Evolutionary conservation across 169 alveolate species (phyloP).

Genomic region (Cryptosporidium baileyi): DNA sequence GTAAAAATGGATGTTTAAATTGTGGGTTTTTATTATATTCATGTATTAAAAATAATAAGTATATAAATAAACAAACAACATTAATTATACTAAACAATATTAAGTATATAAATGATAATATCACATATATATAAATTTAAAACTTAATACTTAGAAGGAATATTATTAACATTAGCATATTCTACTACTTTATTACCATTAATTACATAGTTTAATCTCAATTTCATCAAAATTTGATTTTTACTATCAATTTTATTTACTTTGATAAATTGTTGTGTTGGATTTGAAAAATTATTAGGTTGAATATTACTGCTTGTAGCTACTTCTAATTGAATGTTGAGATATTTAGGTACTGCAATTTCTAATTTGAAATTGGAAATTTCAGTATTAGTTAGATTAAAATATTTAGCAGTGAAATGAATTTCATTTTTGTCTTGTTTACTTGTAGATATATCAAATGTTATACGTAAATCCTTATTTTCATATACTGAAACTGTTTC

Average conservation of each 20-base stretch:
- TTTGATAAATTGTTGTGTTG: constrained; percentile 32
- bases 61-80: constrained; percentile 32
- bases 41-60: constrained; percentile 42
- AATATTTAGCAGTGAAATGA: constrained; percentile 28
- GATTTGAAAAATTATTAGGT: constrained; percentile 3
- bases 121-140: neutral
- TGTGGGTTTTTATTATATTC: constrained; percentile 38
- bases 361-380: constrained; percentile 26
- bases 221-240: constrained; percentile 39
- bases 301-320: constrained; percentile 1
- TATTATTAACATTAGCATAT: constrained; percentile 60
- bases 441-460: constrained; percentile 18
- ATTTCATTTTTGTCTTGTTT: neutral
- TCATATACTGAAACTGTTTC: constrained; percentile 20
- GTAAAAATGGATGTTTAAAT: constrained; percentile 41
- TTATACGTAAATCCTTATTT: constrained; percentile 10
- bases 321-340: constrained; percentile 13
- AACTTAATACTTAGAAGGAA: constrained; percentile 28
- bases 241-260: constrained; percentile 1
- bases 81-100: constrained; percentile 16
- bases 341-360: constrained; percentile 59
- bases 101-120: neutral
- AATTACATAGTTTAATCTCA: constrained; percentile 27
- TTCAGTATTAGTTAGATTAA: constrained; percentile 15
- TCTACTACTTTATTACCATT: constrained; percentile 29